These are phyloP conservation scores for Backusella macrospora DNA, from an alignment of 192 early-diverging fungal species.

Conservation along the genomic window DNA sequence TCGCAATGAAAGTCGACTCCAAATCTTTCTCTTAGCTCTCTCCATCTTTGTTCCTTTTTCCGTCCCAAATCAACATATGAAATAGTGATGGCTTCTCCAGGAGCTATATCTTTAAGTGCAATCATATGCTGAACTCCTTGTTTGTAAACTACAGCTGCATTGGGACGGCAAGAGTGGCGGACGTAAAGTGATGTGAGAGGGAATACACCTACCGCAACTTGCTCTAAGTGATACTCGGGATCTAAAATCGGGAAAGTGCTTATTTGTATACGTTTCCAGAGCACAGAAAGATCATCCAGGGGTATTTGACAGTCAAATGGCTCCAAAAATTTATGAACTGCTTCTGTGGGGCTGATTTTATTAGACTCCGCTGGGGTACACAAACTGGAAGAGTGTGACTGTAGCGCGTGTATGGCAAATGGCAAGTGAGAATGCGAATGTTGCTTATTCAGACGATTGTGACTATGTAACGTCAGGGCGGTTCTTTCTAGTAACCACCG, in stretches of 20 bases:
- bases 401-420: slow-evolving; percentile 28
- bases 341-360: not conserved
- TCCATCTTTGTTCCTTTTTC: slow-evolving; percentile 21
- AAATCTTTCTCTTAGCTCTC: slow-evolving; percentile 19
- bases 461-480: slow-evolving; percentile 33
- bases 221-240: slow-evolving; percentile 22
- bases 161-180: slow-evolving; percentile 66
- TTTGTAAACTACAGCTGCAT: slow-evolving; percentile 60
- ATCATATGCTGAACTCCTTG: slow-evolving; percentile 50
- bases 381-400: slow-evolving; percentile 16
- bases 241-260: slow-evolving; percentile 28
- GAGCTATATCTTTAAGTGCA: slow-evolving; percentile 52
- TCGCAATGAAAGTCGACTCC: slow-evolving; percentile 27
- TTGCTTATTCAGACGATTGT: slow-evolving; percentile 40
- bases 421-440: slow-evolving; percentile 35
- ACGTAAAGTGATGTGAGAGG: slow-evolving; percentile 67
- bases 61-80: slow-evolving; percentile 62
- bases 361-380: not conserved
- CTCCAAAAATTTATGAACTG: slow-evolving; percentile 10
- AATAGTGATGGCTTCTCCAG: slow-evolving; percentile 56
- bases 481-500: slow-evolving; percentile 32
- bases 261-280: slow-evolving; percentile 15
- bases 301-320: slow-evolving; percentile 28
- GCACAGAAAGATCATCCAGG: slow-evolving; percentile 14
- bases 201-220: slow-evolving; percentile 24